Conservation (phyloP, 106 monocot genomes). For the Dendrobium officinale region DNA sequence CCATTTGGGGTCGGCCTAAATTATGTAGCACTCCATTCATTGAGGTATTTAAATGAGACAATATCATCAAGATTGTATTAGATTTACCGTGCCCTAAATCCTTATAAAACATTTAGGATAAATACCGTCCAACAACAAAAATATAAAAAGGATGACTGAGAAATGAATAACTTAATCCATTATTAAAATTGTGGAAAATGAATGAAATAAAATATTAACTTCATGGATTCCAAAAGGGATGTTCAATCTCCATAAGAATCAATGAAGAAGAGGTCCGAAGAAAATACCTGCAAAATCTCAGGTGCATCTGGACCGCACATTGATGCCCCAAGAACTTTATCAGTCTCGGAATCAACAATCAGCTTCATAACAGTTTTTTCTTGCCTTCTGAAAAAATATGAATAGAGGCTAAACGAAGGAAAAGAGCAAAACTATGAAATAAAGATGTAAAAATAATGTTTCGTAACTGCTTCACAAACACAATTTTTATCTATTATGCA, state of each 20-base stretch:
- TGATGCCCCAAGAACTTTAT: slow-evolving; percentile 93
- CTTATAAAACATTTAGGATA: background rate
- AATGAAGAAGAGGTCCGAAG: background rate
- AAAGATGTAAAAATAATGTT: background rate
- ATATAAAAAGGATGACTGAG: background rate
- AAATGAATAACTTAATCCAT: background rate
- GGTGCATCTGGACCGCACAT: slow-evolving; percentile 99
- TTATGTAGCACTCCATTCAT: too few species aligned
- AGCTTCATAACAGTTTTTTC: slow-evolving; percentile 95
- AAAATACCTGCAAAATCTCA: slow-evolving; percentile 95
- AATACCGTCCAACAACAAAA: background rate
- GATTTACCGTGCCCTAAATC: background rate
- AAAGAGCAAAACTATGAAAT: background rate
- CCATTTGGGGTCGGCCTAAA: too few species aligned
- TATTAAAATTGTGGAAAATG: background rate
- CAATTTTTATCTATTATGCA: background rate
- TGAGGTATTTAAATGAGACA: too few species aligned
- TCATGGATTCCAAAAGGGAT: background rate
- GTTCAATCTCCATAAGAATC: background rate
- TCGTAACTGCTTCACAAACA: background rate
- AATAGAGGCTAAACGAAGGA: background rate
- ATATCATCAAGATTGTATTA: background rate
- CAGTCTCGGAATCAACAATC: slow-evolving; percentile 84
- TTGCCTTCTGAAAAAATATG: slow-evolving; percentile 53
- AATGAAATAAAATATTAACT: slow-evolving; percentile 1